Conservation (phyloP, 306 rosid species). For the Hippophae tibetana region DNA sequence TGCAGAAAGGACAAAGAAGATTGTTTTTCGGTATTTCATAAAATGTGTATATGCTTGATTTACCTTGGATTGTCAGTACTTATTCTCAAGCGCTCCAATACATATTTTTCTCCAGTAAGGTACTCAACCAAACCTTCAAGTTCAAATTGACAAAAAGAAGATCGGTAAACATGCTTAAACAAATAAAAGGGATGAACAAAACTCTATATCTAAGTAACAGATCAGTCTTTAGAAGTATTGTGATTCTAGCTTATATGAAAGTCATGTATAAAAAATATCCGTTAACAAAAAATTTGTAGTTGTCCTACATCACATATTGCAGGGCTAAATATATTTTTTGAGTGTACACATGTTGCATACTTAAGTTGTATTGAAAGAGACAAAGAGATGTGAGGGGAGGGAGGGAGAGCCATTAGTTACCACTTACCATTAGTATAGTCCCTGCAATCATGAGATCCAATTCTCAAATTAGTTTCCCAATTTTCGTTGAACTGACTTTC, state of each 20-base stretch:
- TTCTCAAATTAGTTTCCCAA: slow-evolving; percentile 55
- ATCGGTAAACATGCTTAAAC: not conserved
- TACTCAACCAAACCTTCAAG: slow-evolving; percentile 60
- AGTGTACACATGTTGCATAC: not conserved
- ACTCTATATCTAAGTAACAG: not conserved
- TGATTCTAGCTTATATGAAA: slow-evolving; percentile 4
- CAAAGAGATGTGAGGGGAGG: not conserved
- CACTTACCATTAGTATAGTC: slow-evolving; percentile 66
- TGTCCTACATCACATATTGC: not conserved
- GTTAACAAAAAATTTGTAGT: not conserved
- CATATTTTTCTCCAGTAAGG: slow-evolving; percentile 57
- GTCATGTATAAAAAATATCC: not conserved
- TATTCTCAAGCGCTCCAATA: slow-evolving; percentile 49
- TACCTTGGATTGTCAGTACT: slow-evolving; percentile 23
- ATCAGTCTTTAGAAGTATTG: not conserved
- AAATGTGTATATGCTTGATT: not conserved
- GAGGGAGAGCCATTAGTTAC: not conserved
- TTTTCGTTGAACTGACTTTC: slow-evolving; percentile 54
- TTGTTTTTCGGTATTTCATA: not conserved
- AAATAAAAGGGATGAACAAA: not conserved
- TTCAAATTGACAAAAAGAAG: not conserved
- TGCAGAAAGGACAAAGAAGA: not conserved
- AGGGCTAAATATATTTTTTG: not conserved
- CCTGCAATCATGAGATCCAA: slow-evolving; percentile 74
- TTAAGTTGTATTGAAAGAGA: not conserved